A percentile compares a stretch with the other conserved stretches of the same genome.
These are phyloP conservation scores for Paraleonurus japonicus DNA, from an alignment of 257 asterid genomes.

Conservation along the genomic window DNA sequence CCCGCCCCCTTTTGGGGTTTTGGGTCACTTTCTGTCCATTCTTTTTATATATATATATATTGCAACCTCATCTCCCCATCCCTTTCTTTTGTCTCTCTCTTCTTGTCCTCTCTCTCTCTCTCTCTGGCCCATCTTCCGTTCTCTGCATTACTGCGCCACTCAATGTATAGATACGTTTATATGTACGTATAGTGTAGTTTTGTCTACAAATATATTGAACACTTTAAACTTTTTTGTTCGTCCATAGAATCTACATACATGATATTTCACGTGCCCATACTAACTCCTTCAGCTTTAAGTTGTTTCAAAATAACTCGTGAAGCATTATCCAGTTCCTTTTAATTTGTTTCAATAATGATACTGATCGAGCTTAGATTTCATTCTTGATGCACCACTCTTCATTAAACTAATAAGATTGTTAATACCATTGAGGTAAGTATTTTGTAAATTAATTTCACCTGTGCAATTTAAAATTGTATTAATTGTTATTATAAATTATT, in stretches of 20 bases:
- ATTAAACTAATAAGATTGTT: too few relatives aligned
- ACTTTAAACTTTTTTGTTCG: slow-evolving; percentile 26
- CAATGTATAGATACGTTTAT: slow-evolving; percentile 4
- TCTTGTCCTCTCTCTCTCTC: slow-evolving; percentile 31
- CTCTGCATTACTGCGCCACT: slow-evolving; percentile 20
- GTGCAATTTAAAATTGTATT: too few relatives aligned
- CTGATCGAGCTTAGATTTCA: neutral
- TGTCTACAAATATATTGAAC: slow-evolving; percentile 10
- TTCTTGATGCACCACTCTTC: too few relatives aligned
- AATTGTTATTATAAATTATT: too few relatives aligned
- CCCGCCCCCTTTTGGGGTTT: slow-evolving; percentile 26
- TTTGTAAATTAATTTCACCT: too few relatives aligned
- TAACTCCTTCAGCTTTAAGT: slow-evolving; percentile 18
- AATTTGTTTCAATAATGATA: neutral
- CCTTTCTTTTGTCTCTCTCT: slow-evolving; percentile 42
- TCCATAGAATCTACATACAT: slow-evolving; percentile 30
- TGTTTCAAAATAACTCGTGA: neutral
- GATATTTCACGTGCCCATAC: slow-evolving; percentile 30
- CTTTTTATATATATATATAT: slow-evolving; percentile 6
- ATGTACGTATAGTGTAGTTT: neutral
- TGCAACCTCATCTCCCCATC: slow-evolving; percentile 38
- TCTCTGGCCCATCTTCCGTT: neutral
- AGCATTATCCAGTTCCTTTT: neutral
- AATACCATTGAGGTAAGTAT: too few relatives aligned
- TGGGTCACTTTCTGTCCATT: slow-evolving; percentile 40